phyloP scores from a whole-genome alignment of 148 eudicot species.

The Rhododendron ferrugineum region DNA sequence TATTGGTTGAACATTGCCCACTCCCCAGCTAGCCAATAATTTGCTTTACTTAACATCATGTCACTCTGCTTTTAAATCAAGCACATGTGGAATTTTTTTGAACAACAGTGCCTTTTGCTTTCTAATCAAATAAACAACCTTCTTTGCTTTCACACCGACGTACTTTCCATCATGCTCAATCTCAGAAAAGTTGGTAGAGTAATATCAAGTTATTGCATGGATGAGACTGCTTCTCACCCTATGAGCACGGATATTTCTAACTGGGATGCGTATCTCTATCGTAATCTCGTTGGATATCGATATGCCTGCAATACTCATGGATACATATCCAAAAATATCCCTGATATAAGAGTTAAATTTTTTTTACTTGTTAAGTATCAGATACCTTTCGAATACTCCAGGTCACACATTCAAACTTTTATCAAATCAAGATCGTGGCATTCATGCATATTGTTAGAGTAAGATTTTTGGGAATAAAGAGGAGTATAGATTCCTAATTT shows the following conservation, averaged over 20 bases:
- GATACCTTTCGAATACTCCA: background rate
- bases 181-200: background rate
- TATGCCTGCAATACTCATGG: background rate
- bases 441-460: background rate
- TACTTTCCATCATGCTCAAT: conserved; percentile 1
- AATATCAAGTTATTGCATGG: background rate
- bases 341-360: background rate
- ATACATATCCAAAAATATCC: background rate
- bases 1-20: background rate
- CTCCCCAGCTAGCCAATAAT: background rate
- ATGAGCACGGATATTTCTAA: background rate
- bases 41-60: background rate
- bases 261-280: background rate
- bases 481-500: background rate
- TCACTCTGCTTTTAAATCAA: background rate
- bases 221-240: background rate
- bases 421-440: background rate
- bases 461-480: background rate
- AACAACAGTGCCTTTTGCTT: background rate
- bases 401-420: background rate
- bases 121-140: background rate
- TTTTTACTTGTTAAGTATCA: background rate
- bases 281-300: background rate
- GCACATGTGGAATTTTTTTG: background rate
- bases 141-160: background rate